Base-by-base conservation (phyloP, 192 early-diverging fungal species). In the Backusella macrospora region DNA sequence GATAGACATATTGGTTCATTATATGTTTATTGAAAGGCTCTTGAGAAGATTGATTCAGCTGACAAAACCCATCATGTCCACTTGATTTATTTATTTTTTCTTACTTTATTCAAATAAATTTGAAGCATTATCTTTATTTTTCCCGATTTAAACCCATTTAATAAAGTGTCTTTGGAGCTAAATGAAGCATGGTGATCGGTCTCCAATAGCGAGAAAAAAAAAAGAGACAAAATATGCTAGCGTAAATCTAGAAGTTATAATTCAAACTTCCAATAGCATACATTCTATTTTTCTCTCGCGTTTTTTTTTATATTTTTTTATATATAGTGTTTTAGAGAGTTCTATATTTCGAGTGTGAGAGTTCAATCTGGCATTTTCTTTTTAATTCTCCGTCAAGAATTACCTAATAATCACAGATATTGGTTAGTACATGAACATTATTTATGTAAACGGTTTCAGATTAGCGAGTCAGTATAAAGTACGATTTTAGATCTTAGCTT, bases 321-420 rank as follows among this genome's bases (percentile, higher is more conserved):
- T 23, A 13, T 59, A 23, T 21, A 12, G 9, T 13, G 0, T n/a
- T n/a, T n/a, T n/a, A 18, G 26, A 4, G 21, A 59, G 26, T 4
- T 26, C 21, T 59, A 59, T 59, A 59, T 59, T 59, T 59, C 21
- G 52, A 59, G 52, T 59, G 52, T 59, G 52, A 59, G 52, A 59
- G 21, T 59, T 26, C 16, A 1, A 4, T 23, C 21, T 23, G 23
- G 52, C 23, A n/a, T 59, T 26, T 59, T 59, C 5, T 43, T 43
- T 59, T 59, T 59, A 23, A 10, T 18, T 59, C 52, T 59, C n/a
- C 49, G n/a, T 34, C n/a, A 18, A 18, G 18, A 21, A 18, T 18
- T 18, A 52, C n/a, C 26, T 59, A 21, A 26, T n/a, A 0, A 21
- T 23, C n/a, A 59, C 21, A 9, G 18, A 13, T 12, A 18, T 23